Base-by-base conservation (phyloP, 352 stramenopile species). In the Aphanomyces astaci region DNA sequence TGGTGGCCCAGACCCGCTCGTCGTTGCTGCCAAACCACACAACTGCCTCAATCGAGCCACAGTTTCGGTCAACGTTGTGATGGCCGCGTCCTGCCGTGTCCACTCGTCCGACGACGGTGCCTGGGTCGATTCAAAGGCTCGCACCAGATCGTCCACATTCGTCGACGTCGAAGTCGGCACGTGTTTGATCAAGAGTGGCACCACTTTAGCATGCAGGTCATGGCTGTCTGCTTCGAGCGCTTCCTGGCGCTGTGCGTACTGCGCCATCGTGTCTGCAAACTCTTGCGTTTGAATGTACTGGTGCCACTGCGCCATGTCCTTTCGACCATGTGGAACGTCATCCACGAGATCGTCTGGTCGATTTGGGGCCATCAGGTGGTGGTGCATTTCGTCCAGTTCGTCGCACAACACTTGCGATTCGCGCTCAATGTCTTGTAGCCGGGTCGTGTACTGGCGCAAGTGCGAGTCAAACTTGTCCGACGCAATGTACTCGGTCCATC, bases 191-290 rank as follows among this genome's bases (percentile, higher is more conserved):
- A 53, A 25, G 22, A 27, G 4, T 19, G 51, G 51, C 25, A 59
- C 22, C 7, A 59, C 30, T 19, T 59, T 32, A 10, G 51, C 25
- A 19, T 59, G 62, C 27, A 63, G 54, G 36, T 68, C 27, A 45
- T 68, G n/a, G 62, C 27, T 68, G 15, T 60, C 62, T 2, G 46
- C 27, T 52, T 49, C 40, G 31, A 68, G 51, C 25, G 57, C 22
- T 30, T 43, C 30, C 30, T 59, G 51, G 25, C 51, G 51, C 4
- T 1, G 2, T 4, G 51, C 51, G 51, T 59, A 59, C n/a, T 17
- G 4, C 11, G 22, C 51, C 25, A 59, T 32, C 7, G 27, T 19
- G 25, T 59, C 51, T 22, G 51, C 17, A 36, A 59, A 59, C 25
- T 59, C 51, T 19, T 7, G 11, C 11, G 51, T 33, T 36, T 39